These are phyloP conservation scores for Cubamyces lactineus DNA, from an alignment of 768 basidiomycete genomes.

Conservation along the genomic window DNA sequence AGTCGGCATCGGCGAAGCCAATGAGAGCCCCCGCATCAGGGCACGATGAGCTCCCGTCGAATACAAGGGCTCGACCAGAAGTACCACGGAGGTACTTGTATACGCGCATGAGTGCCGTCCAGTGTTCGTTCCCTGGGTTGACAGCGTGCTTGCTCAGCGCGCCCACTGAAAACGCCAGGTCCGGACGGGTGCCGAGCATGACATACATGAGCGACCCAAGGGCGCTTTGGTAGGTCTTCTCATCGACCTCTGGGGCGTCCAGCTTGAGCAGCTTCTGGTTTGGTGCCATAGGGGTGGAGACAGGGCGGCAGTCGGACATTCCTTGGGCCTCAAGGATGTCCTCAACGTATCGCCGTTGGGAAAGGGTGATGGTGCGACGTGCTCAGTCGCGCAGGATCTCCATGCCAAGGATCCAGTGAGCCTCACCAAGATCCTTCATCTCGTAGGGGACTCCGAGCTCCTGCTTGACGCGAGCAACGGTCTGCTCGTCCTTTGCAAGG, in stretches of 20 bases:
- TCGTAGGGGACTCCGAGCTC: constrained; percentile 18
- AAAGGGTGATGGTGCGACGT: constrained; percentile 26
- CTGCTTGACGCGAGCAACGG: constrained; percentile 2
- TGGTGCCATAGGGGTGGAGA: constrained; percentile 31
- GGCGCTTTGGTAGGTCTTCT: constrained; percentile 21
- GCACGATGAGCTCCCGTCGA: neutral
- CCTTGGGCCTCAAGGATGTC: constrained; percentile 27
- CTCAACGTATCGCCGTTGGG: constrained; percentile 33
- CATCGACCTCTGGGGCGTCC: neutral
- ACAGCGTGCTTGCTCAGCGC: constrained; percentile 37
- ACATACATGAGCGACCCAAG: constrained; percentile 34
- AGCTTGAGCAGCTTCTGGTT: constrained; percentile 19
- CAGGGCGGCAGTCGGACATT: constrained; percentile 27
- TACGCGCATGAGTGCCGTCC: constrained; percentile 38
- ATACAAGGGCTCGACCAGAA: constrained; percentile 26
- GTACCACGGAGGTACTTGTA: constrained; percentile 41
- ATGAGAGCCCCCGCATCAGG: constrained; percentile 11
- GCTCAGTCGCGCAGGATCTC: constrained; percentile 26
- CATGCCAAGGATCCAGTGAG: constrained; percentile 25
- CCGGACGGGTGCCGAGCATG: constrained; percentile 38
- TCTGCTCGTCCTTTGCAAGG: neutral
- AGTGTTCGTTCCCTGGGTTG: constrained; percentile 34
- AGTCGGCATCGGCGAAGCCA: constrained; percentile 38
- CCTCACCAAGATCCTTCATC: constrained; percentile 22
- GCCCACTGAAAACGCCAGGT: constrained; percentile 39